Base-by-base conservation (phyloP, 2,329 filamentous ascomycete species). In the Fusarium staphyleae region DNA sequence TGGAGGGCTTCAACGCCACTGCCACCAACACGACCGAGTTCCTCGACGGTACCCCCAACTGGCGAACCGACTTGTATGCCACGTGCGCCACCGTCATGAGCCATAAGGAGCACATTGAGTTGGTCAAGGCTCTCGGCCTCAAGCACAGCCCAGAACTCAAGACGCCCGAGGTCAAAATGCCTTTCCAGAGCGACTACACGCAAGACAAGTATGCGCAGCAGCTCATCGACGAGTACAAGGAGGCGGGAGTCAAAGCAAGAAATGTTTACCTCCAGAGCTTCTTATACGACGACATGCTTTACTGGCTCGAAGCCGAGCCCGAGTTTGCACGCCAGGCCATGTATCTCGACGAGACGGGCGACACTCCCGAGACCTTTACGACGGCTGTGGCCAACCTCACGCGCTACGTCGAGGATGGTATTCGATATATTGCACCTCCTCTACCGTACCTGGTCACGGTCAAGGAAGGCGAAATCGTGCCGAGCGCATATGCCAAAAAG, bases 81-180 rank as follows among this genome's bases (percentile, higher is more conserved):
- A 81, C 79, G 3, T 90, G 87, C 75, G 84, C 79, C 49, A 85
- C 81, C n/a, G 69, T 87, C 22, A 74, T 87, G 67, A 81, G 80
- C 0, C 81, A 87, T 60, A 78, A 83, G 60, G 82, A 87, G 57
- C 87, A 84, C 71, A 87, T 90, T 64, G 72, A 76, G 28, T 70
- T 87, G 32, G 80, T 85, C 42, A 77, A 88, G 60, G 70, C 72
- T 2, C 76, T 84, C 34, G 86, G 83, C 30, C 76, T 87, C 9
- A 80, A 84, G 60, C 89, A 87, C 72, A 87, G 84, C 0, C 81
- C 85, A 5, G 87, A 89, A 72, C 78, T 89, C 26, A 90, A 90
- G 77, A 83, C 82, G 0, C 87, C 84, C 29, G 76, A 82, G 61
- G 83, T 90, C n/a, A 68, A 78, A n/a, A 90, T 90, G 87, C 88